Conservation (phyloP, 768 basidiomycete genomes). For the Lactarius sp. region DNA sequence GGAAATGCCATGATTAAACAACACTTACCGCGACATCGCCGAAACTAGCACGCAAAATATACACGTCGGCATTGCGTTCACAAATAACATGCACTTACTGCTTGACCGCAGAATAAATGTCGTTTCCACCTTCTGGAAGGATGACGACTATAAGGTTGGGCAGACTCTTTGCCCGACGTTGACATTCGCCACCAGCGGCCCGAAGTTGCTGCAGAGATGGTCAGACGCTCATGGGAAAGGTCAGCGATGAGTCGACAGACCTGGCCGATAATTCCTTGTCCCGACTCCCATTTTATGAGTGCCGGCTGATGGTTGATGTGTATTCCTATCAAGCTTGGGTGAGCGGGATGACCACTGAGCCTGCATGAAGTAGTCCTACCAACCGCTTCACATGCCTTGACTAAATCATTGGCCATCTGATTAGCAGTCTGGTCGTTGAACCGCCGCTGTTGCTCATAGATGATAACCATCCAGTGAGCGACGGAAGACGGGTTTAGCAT, state of each 20-base stretch:
- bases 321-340: constrained; percentile 48
- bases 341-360: not conserved
- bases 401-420: constrained; percentile 53
- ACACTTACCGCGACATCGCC: constrained; percentile 56
- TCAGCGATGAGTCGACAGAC: not conserved
- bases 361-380: constrained; percentile 41
- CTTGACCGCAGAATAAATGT: constrained; percentile 73
- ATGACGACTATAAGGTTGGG: constrained; percentile 63
- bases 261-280: constrained; percentile 45
- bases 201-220: constrained; percentile 41
- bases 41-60: constrained; percentile 45
- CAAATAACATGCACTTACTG: constrained; percentile 46
- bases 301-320: constrained; percentile 42
- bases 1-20: not conserved
- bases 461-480: constrained; percentile 54
- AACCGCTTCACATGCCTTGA: constrained; percentile 46
- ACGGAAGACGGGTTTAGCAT: constrained; percentile 57
- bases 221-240: not conserved
- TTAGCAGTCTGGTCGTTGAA: constrained; percentile 46
- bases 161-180: constrained; percentile 35
- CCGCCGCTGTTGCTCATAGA: constrained; percentile 59
- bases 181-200: constrained; percentile 46
- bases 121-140: constrained; percentile 68
- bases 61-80: constrained; percentile 6
- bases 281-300: constrained; percentile 50